Conservation (phyloP, 495 filamentous ascomycete species). For the Pyrenopolyporus hunteri region DNA sequence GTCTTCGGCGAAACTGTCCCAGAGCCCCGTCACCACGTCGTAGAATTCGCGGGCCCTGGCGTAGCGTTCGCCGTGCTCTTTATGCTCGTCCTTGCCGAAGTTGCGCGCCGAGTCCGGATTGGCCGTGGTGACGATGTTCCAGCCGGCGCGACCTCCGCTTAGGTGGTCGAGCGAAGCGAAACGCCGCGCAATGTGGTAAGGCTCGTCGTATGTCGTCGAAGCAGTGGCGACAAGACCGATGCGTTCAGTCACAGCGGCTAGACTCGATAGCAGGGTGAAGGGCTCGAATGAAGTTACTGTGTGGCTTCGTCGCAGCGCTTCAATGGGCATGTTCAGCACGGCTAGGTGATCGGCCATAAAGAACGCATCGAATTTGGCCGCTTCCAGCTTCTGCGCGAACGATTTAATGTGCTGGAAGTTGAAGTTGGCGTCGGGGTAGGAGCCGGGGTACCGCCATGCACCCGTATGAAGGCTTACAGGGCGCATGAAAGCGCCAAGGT, state of each 20-base stretch:
- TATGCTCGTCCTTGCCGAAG: conserved; percentile 59
- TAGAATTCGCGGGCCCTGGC: conserved; percentile 65
- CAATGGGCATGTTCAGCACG: conserved; percentile 63
- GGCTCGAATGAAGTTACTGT: conserved; percentile 62
- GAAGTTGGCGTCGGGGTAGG: conserved; percentile 65
- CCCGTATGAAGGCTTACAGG: conserved; percentile 63
- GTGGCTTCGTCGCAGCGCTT: conserved; percentile 63
- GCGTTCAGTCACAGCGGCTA: conserved; percentile 57
- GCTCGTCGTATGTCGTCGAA: conserved; percentile 61
- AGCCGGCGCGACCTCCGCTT: conserved; percentile 62
- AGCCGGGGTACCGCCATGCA: conserved; percentile 62
- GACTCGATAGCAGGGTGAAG: conserved; percentile 55
- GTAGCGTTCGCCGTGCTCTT: conserved; percentile 66
- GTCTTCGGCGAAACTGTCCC: conserved; percentile 63
- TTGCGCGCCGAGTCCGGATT: conserved; percentile 62
- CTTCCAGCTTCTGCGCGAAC: conserved; percentile 62
- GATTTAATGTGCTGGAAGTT: conserved; percentile 59
- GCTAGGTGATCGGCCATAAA: conserved; percentile 68
- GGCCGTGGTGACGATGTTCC: conserved; percentile 70
- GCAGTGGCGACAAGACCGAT: conserved; percentile 60
- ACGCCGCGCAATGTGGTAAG: conserved; percentile 62
- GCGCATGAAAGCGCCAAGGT: conserved; percentile 66
- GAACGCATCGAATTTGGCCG: conserved; percentile 66
- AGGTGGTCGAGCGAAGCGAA: conserved; percentile 67
- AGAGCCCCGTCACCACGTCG: conserved; percentile 60